Conservation (phyloP, 1,139 yeast genomes). For the Hansenula anomala region DNA sequence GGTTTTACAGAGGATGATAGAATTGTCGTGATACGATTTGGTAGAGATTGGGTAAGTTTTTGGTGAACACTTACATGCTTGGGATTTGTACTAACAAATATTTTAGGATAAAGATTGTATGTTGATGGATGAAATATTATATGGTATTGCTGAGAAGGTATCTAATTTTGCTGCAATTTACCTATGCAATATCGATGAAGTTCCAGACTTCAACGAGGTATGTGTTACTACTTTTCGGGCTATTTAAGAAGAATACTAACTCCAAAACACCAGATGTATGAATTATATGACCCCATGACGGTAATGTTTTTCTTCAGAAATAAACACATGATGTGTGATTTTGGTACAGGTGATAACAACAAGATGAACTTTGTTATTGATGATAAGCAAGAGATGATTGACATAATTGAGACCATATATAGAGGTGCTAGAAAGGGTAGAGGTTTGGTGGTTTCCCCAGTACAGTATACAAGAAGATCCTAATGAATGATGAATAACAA, state of each 20-base stretch:
- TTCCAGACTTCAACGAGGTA: slow-evolving; percentile 73
- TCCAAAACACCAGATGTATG: slow-evolving; percentile 64
- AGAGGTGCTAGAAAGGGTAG: slow-evolving; percentile 91
- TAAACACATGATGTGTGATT: slow-evolving; percentile 97
- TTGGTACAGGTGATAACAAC: slow-evolving; percentile 97
- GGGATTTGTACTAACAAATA: slow-evolving; percentile 10
- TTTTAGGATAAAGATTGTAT: slow-evolving; percentile 65
- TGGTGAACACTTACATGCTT: background rate
- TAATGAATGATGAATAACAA: background rate
- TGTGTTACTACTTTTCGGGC: slow-evolving; percentile 12
- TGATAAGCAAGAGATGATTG: slow-evolving; percentile 87
- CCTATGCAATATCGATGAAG: slow-evolving; percentile 83
- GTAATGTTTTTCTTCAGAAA: slow-evolving; percentile 91
- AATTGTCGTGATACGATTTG: slow-evolving; percentile 83
- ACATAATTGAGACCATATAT: slow-evolving; percentile 83
- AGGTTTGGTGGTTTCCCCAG: slow-evolving; percentile 85
- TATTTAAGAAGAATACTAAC: too few species aligned
- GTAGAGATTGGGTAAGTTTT: slow-evolving; percentile 51
- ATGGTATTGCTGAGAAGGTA: slow-evolving; percentile 74
- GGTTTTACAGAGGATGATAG: slow-evolving; percentile 66
- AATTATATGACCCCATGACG: slow-evolving; percentile 84
- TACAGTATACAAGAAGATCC: slow-evolving; percentile 19
- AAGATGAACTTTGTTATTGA: slow-evolving; percentile 77
- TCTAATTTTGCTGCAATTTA: slow-evolving; percentile 86
- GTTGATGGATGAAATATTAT: slow-evolving; percentile 85